phyloP scores from a whole-genome alignment of 495 filamentous ascomycete species.

The Bacidia rubella region DNA sequence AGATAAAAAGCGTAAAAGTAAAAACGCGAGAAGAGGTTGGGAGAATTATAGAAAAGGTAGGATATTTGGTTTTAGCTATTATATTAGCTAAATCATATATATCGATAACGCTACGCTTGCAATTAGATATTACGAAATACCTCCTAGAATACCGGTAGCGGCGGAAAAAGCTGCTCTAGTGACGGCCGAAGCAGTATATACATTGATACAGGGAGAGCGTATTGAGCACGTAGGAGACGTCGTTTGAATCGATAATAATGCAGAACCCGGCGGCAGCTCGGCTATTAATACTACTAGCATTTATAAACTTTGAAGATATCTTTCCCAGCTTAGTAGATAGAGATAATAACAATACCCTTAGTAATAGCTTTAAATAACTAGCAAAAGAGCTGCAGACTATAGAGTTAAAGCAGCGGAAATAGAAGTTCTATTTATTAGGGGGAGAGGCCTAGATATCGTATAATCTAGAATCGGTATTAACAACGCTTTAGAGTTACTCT shows the following conservation, averaged over 20 bases:
- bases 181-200: neutral
- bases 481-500: neutral
- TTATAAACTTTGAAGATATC: neutral
- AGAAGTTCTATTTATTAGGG: neutral
- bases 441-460: neutral
- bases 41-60: constrained; percentile 3
- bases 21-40: neutral
- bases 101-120: constrained; percentile 3
- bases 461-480: neutral
- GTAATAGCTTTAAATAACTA: neutral
- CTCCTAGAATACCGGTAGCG: constrained; percentile 8
- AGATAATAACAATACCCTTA: neutral
- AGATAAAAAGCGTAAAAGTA: neutral
- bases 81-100: constrained; percentile 1
- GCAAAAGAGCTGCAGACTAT: neutral
- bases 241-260: neutral
- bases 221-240: constrained; percentile 5
- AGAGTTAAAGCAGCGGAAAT: neutral
- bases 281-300: neutral
- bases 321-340: neutral
- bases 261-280: neutral
- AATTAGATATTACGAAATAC: neutral
- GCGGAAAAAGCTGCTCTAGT: constrained; percentile 3
- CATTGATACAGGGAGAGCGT: constrained; percentile 5
- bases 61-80: constrained; percentile 1